Percentiles rank a stretch among this genome's conserved stretches.
phyloP scores from a whole-genome alignment of 2,329 filamentous ascomycete species.

The Epichloe baconii region DNA sequence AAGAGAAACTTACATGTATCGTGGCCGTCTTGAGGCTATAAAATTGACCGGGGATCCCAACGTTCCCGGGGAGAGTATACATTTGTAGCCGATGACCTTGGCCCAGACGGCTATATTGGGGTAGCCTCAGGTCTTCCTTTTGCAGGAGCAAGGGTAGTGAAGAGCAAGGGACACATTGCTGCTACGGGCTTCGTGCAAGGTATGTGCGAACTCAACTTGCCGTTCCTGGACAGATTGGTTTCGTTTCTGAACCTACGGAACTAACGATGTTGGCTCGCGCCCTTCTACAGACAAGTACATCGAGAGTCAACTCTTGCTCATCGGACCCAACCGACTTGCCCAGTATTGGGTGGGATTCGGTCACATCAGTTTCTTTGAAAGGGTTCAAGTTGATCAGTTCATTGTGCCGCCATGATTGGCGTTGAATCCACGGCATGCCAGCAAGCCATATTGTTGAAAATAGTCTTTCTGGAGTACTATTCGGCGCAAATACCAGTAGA shows the following conservation, averaged over 20 bases:
- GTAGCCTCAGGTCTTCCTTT: slow-evolving; percentile 56
- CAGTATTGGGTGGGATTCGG: slow-evolving; percentile 64
- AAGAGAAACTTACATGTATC: slow-evolving; percentile 37
- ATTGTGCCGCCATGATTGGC: slow-evolving; percentile 15
- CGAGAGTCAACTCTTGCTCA: slow-evolving; percentile 61
- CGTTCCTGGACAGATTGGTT: neutral
- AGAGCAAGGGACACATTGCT: slow-evolving; percentile 66
- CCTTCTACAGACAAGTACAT: slow-evolving; percentile 53
- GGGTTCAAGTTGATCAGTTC: slow-evolving; percentile 45
- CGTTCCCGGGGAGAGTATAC: slow-evolving; percentile 66
- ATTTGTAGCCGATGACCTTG: slow-evolving; percentile 69
- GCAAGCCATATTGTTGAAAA: too few relatives aligned
- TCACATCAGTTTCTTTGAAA: slow-evolving; percentile 47
- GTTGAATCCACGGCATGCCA: neutral
- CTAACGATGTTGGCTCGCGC: neutral
- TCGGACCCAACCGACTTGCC: slow-evolving; percentile 64
- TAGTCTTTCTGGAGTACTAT: too few relatives aligned
- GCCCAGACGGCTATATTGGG: slow-evolving; percentile 48
- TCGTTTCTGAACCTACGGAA: neutral
- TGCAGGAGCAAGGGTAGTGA: slow-evolving; percentile 59
- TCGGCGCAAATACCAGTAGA: too few relatives aligned
- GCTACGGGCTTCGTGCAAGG: slow-evolving; percentile 56
- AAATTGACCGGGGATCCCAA: slow-evolving; percentile 90
- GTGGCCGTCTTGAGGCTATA: slow-evolving; percentile 64
- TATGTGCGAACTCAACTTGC: slow-evolving; percentile 27